Evolutionary conservation across 2,329 filamentous ascomycete species (phyloP).

Genomic region (Emmonsiellopsis sp.): DNA sequence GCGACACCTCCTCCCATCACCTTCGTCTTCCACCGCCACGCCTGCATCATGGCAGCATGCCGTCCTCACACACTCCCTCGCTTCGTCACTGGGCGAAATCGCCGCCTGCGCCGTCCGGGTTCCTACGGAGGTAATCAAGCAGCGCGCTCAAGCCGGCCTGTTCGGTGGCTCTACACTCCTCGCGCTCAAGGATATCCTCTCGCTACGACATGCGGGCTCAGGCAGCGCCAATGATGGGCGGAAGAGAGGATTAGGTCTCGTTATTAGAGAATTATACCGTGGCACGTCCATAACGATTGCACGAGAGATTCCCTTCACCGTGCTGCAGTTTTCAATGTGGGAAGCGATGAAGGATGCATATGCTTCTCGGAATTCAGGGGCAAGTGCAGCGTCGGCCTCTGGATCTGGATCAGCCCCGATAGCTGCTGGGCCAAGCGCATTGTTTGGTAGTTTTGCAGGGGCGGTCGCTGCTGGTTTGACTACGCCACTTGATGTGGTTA

Average conservation of each 20-base stretch:
- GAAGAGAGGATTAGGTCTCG: slow-evolving; percentile 38
- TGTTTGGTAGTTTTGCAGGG: slow-evolving; percentile 77
- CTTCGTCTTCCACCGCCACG: slow-evolving; percentile 18
- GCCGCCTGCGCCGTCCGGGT: slow-evolving; percentile 88
- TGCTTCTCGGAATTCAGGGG: slow-evolving; percentile 37
- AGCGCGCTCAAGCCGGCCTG: slow-evolving; percentile 82
- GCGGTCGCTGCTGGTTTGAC: slow-evolving; percentile 80
- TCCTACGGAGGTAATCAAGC: slow-evolving; percentile 94
- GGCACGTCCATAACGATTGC: slow-evolving; percentile 90
- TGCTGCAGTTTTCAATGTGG: slow-evolving; percentile 97
- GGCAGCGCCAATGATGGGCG: slow-evolving; percentile 9
- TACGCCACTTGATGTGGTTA: slow-evolving; percentile 90
- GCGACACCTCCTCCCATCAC: slow-evolving; percentile 35
- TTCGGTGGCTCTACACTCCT: slow-evolving; percentile 61
- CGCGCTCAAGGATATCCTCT: slow-evolving; percentile 63
- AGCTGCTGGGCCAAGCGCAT: slow-evolving; percentile 66
- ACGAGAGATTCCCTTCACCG: slow-evolving; percentile 92
- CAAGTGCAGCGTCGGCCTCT: slow-evolving; percentile 10
- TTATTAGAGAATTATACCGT: slow-evolving; percentile 79
- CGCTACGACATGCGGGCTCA: slow-evolving; percentile 32
- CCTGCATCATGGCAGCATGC: slow-evolving; percentile 26
- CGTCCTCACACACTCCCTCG: slow-evolving; percentile 63
- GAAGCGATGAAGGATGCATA: slow-evolving; percentile 68
- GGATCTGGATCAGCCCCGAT: slow-evolving; percentile 34
- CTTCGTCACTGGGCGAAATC: slow-evolving; percentile 78